A percentile compares a stretch with the other conserved stretches of the same genome.
phyloP scores from a whole-genome alignment of 768 basidiomycete species.

The Pulveroboletus sp. region DNA sequence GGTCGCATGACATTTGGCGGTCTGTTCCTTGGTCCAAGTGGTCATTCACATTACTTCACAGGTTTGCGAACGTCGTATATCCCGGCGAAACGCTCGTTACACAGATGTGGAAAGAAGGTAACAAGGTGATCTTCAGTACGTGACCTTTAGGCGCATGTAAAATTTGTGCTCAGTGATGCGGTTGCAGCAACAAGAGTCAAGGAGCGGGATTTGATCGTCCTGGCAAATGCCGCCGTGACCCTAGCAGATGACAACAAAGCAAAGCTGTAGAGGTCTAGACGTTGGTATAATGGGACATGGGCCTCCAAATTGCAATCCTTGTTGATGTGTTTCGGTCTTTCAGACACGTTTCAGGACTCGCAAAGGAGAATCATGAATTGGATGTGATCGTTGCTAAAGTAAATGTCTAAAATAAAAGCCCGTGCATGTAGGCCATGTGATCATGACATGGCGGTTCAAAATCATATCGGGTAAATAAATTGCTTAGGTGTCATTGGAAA shows the following conservation, averaged over 20 bases:
- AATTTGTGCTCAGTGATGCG: neutral
- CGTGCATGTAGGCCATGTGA: conserved; percentile 4
- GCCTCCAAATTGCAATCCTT: neutral
- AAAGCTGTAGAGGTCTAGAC: conserved; percentile 43
- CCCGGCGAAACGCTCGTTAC: conserved; percentile 96
- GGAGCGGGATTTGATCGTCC: conserved; percentile 68
- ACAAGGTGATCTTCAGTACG: conserved; percentile 89
- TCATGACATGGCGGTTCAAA: conserved; percentile 10
- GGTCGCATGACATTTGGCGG: conserved; percentile 18
- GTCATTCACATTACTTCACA: conserved; percentile 20
- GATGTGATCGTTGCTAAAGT: no score
- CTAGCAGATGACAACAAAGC: conserved; percentile 54
- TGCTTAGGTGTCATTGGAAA: neutral
- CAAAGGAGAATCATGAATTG: neutral
- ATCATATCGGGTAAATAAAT: no score
- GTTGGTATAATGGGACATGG: no score
- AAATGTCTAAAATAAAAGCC: neutral
- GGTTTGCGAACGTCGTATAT: conserved; percentile 88
- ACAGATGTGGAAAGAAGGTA: conserved; percentile 97
- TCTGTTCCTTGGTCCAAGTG: no score
- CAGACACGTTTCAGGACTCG: neutral
- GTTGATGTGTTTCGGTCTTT: neutral
- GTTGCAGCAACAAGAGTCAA: conserved; percentile 36
- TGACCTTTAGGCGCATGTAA: conserved; percentile 10
- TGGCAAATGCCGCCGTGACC: conserved; percentile 83